phyloP scores from a whole-genome alignment of 164 flowering plant species.

The Vitis rotundifolia region DNA sequence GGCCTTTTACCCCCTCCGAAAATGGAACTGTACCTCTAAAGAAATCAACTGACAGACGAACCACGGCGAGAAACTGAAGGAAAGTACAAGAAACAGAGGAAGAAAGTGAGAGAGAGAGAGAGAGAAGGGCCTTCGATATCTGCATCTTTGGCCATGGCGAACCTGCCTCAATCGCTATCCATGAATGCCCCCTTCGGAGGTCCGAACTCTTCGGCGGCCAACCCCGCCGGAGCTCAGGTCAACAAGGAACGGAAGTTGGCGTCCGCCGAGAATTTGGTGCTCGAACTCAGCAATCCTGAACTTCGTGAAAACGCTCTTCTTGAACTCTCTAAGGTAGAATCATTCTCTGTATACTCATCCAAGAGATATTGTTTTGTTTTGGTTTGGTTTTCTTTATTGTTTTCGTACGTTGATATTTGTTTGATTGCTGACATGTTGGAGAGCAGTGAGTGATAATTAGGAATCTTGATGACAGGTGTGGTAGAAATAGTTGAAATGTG shows the following conservation, averaged over 20 bases:
- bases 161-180: slow-evolving; percentile 49
- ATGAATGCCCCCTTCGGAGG: slow-evolving; percentile 43
- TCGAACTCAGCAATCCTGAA: slow-evolving; percentile 86
- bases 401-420: not conserved
- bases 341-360: too few species aligned
- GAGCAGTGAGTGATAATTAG: too few species aligned
- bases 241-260: slow-evolving; percentile 71
- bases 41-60: not conserved
- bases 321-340: slow-evolving; percentile 81
- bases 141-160: slow-evolving; percentile 35
- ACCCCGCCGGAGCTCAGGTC: slow-evolving; percentile 26
- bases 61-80: not conserved
- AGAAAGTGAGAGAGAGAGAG: too few species aligned
- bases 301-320: slow-evolving; percentile 92
- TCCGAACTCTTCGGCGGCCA: slow-evolving; percentile 22
- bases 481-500: too few species aligned
- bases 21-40: not conserved
- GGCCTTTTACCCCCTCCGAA: too few species aligned
- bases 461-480: too few species aligned
- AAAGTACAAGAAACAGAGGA: not conserved
- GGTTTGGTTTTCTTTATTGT: too few species aligned
- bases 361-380: too few species aligned
- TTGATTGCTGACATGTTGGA: too few species aligned
- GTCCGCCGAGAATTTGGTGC: slow-evolving; percentile 81
- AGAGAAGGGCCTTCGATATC: too few species aligned